phyloP scores from a whole-genome alignment of 2,329 filamentous ascomycete genomes.

The Claviceps quebecensis region DNA sequence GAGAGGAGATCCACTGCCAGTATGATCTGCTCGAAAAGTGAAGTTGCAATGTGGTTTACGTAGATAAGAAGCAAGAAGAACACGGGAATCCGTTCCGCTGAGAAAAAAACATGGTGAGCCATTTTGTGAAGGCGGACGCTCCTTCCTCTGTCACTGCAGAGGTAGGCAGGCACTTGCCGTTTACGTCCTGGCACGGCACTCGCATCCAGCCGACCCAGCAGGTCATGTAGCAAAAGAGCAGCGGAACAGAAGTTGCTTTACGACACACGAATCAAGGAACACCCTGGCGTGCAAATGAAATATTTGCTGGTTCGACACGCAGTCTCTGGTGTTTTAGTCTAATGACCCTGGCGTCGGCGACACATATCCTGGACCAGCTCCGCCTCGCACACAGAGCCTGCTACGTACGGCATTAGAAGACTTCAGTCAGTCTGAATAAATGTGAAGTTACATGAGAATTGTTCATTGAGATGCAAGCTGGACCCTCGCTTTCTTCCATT shows the following conservation, averaged over 20 bases:
- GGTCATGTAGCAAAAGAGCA: neutral
- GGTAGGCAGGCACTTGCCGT: neutral
- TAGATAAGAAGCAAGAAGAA: neutral
- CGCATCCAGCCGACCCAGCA: neutral
- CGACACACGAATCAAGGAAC: neutral
- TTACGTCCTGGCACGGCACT: neutral
- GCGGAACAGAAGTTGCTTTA: neutral
- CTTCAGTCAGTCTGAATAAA: neutral
- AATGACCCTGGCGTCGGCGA: neutral
- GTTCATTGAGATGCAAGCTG: neutral
- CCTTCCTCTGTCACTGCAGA: neutral
- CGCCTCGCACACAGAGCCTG: slow-evolving; percentile 1
- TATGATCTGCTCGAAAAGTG: neutral
- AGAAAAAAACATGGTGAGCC: neutral
- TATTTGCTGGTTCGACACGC: neutral
- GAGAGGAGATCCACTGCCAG: neutral
- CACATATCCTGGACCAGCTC: neutral
- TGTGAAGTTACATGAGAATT: neutral
- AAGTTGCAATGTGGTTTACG: neutral
- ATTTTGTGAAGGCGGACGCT: neutral
- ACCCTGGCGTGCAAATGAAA: too few relatives aligned
- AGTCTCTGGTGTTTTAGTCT: neutral
- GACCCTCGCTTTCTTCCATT: neutral
- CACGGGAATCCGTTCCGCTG: too few relatives aligned
- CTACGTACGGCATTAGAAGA: slow-evolving; percentile 1